Evolutionary conservation across 2,329 filamentous ascomycete genomes (phyloP).

Genomic region (Coleophoma cylindrospora): DNA sequence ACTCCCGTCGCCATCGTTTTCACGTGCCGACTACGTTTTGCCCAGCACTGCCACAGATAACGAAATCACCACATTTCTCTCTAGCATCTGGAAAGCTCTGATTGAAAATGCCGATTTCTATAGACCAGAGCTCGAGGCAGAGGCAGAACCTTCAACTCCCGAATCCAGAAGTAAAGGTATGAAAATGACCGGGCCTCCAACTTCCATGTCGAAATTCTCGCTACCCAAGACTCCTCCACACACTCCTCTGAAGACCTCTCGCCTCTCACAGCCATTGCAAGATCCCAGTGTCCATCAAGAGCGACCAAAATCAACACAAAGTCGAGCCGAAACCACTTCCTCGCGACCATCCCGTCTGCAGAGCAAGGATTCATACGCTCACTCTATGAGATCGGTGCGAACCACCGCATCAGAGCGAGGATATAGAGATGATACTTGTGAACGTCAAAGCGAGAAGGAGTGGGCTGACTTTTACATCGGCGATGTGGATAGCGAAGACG

Average conservation of each 20-base stretch:
- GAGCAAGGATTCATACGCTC: slow-evolving; percentile 1
- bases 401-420: slow-evolving; percentile 8
- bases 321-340: not conserved
- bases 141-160: slow-evolving; percentile 10
- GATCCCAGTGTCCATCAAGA: not conserved
- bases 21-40: slow-evolving; percentile 51
- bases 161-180: slow-evolving; percentile 6
- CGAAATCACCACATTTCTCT: slow-evolving; percentile 50
- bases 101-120: slow-evolving; percentile 42
- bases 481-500: slow-evolving; percentile 27
- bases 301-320: not conserved
- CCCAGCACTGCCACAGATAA: slow-evolving; percentile 46
- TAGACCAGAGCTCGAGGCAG: slow-evolving; percentile 29
- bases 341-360: not conserved
- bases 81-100: slow-evolving; percentile 44
- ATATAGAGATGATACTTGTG: not conserved
- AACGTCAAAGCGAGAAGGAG: slow-evolving; percentile 7
- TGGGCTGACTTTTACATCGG: slow-evolving; percentile 25
- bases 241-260: not conserved
- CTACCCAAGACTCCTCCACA: not conserved
- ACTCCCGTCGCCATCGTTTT: slow-evolving; percentile 31
- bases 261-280: not conserved
- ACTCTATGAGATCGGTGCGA: slow-evolving; percentile 6
- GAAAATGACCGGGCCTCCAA: slow-evolving; percentile 1
- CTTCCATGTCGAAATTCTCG: not conserved